Percentiles rank a stretch among this genome's conserved stretches.
phyloP scores from a whole-genome alignment of 1,284 basidiomycete genomes.

The Caloboletus firmus region DNA sequence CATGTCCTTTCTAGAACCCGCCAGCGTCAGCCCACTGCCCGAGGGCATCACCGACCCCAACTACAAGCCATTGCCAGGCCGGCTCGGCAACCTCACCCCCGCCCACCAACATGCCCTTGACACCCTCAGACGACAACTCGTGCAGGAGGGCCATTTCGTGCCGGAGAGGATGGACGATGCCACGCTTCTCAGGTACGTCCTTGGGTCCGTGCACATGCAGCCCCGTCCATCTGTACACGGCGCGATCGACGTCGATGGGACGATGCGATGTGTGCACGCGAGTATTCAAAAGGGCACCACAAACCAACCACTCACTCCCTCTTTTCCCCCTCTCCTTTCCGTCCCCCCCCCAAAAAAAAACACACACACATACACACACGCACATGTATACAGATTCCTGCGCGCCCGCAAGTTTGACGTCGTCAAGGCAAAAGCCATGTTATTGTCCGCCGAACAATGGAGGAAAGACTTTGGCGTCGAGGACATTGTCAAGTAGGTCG shows the following conservation, averaged over 20 bases:
- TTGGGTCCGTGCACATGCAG: neutral
- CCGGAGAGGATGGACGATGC: slow-evolving; percentile 80
- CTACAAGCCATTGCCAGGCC: slow-evolving; percentile 73
- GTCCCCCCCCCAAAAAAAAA: no score
- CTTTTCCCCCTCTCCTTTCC: no score
- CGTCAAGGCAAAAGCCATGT: slow-evolving; percentile 80
- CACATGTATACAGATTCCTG: slow-evolving; percentile 87
- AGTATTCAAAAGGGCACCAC: neutral
- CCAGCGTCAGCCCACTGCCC: slow-evolving; percentile 56
- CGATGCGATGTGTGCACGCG: neutral
- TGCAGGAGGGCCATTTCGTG: slow-evolving; percentile 61
- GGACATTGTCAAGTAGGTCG: slow-evolving; percentile 75
- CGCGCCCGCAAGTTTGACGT: slow-evolving; percentile 94
- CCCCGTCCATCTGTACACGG: neutral
- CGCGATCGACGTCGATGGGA: slow-evolving; percentile 16
- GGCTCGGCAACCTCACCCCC: slow-evolving; percentile 80
- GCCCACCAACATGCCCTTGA: slow-evolving; percentile 72
- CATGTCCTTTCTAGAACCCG: slow-evolving; percentile 31
- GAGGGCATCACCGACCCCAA: slow-evolving; percentile 63
- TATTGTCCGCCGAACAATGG: slow-evolving; percentile 86
- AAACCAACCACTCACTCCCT: neutral
- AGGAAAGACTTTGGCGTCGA: slow-evolving; percentile 88
- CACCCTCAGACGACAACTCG: slow-evolving; percentile 68
- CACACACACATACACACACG: no score
- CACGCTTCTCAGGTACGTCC: slow-evolving; percentile 65